Percentiles rank a stretch among this genome's conserved stretches.
Conservation (phyloP, 192 early-diverging fungal species). For the Linderina pennispora region DNA sequence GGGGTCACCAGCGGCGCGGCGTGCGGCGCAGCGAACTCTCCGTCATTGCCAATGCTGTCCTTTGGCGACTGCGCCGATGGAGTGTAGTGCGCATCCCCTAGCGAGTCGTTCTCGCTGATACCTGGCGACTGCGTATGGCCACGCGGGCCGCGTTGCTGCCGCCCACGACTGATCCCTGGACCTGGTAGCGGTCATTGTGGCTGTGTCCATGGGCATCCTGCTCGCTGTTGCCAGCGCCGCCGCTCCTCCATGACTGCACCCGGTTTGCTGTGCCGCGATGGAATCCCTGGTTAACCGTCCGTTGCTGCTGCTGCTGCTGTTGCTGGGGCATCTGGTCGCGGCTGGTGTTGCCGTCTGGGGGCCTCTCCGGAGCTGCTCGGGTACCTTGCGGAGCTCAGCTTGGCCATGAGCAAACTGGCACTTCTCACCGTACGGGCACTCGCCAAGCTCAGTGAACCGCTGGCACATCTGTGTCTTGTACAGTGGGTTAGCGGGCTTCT, state of each 20-base stretch:
- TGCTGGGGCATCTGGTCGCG: constrained; percentile 9
- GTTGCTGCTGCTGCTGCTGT: constrained; percentile 10
- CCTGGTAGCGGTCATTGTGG: constrained; percentile 12
- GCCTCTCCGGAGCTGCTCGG: constrained; percentile 23
- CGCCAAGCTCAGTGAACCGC: constrained; percentile 66
- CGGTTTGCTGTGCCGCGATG: constrained; percentile 4
- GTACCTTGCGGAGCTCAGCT: constrained; percentile 35
- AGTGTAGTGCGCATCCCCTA: constrained; percentile 10
- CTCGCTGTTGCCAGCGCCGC: constrained; percentile 5
- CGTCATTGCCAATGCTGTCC: neutral
- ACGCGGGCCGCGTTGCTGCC: constrained; percentile 20
- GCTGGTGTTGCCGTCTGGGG: constrained; percentile 10
- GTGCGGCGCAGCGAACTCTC: constrained; percentile 11
- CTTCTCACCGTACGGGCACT: constrained; percentile 79
- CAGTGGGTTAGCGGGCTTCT: constrained; percentile 52
- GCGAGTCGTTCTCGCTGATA: constrained; percentile 20
- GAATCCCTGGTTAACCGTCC: constrained; percentile 6
- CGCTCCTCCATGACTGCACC: constrained; percentile 16
- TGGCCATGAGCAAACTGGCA: constrained; percentile 72
- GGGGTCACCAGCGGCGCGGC: constrained; percentile 34
- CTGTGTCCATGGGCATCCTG: too few species aligned
- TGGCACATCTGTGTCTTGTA: constrained; percentile 84
- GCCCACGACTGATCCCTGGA: constrained; percentile 19
- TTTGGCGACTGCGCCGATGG: constrained; percentile 7
- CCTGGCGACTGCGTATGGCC: constrained; percentile 11